phyloP scores from a whole-genome alignment of 495 filamentous ascomycete genomes.

The Xylaria longipes region DNA sequence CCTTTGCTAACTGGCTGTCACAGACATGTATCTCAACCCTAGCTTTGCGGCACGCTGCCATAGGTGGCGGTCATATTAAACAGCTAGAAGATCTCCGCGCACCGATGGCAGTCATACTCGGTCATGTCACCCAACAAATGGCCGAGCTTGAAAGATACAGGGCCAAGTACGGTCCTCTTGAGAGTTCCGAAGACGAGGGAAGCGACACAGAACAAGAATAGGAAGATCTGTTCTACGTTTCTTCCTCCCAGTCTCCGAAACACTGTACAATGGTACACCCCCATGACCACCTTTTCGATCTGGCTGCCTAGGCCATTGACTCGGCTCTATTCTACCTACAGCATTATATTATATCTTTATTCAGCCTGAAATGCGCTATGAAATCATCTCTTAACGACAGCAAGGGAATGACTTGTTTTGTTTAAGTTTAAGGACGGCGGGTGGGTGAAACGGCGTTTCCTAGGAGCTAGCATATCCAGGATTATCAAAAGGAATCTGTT shows the following conservation, averaged over 20 bases:
- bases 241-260: not conserved
- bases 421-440: constrained; percentile 15
- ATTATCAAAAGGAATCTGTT: constrained; percentile 21
- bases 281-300: constrained; percentile 3
- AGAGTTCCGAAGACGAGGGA: constrained; percentile 32
- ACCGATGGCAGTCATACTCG: constrained; percentile 56
- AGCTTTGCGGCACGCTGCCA: constrained; percentile 67
- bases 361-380: constrained; percentile 18
- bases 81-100: constrained; percentile 55
- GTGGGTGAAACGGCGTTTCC: constrained; percentile 24
- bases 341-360: constrained; percentile 27
- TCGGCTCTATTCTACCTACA: constrained; percentile 15
- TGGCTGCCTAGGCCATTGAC: not conserved
- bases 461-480: constrained; percentile 24
- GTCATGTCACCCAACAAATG: constrained; percentile 49
- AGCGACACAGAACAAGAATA: constrained; percentile 43
- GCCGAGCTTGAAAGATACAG: constrained; percentile 57
- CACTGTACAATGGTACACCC: constrained; percentile 25
- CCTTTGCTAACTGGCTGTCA: constrained; percentile 24
- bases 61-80: constrained; percentile 45
- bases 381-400: constrained; percentile 17
- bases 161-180: constrained; percentile 49
- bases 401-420: constrained; percentile 11
- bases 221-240: not conserved
- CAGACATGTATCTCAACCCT: constrained; percentile 72